phyloP scores from a whole-genome alignment of 163 green algal species.

The Chloroidium sp. region DNA sequence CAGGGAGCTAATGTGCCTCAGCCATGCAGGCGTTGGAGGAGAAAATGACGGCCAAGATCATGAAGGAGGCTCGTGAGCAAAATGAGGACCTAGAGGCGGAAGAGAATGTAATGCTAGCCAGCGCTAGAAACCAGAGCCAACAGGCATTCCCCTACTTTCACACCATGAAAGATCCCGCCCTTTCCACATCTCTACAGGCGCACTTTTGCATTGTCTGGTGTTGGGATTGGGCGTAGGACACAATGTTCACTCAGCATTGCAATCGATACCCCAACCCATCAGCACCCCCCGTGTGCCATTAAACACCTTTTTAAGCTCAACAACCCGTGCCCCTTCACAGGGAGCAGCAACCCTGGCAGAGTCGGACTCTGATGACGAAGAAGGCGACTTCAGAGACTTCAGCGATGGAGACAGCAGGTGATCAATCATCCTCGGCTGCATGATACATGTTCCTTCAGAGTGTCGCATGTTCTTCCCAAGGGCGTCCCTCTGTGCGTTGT shows the following conservation, averaged over 20 bases:
- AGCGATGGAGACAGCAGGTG: slow-evolving; percentile 17
- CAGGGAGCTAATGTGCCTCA: no score
- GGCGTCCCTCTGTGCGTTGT: no score
- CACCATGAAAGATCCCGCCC: no score
- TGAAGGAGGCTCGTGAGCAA: slow-evolving; percentile 60
- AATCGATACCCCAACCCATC: background rate
- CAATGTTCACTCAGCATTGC: background rate
- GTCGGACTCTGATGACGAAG: background rate
- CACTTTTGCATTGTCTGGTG: no score
- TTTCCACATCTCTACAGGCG: no score
- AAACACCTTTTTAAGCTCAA: background rate
- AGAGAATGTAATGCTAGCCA: slow-evolving; percentile 8
- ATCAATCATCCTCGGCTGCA: background rate
- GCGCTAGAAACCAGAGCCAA: no score
- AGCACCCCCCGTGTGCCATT: background rate
- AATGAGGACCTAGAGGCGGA: slow-evolving; percentile 67
- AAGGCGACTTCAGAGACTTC: slow-evolving; percentile 16
- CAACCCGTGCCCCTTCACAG: background rate
- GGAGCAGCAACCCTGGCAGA: background rate
- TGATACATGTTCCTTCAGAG: no score
- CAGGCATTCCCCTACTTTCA: no score
- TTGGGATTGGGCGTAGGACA: no score
- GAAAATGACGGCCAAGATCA: slow-evolving; percentile 45
- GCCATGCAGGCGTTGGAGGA: slow-evolving; percentile 18
- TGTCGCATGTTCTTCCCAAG: no score